Evolutionary conservation across 305 asterid genomes (phyloP), one percentile per base, ranked within the genome.

Genomic region (Rubia peregrina): DNA sequence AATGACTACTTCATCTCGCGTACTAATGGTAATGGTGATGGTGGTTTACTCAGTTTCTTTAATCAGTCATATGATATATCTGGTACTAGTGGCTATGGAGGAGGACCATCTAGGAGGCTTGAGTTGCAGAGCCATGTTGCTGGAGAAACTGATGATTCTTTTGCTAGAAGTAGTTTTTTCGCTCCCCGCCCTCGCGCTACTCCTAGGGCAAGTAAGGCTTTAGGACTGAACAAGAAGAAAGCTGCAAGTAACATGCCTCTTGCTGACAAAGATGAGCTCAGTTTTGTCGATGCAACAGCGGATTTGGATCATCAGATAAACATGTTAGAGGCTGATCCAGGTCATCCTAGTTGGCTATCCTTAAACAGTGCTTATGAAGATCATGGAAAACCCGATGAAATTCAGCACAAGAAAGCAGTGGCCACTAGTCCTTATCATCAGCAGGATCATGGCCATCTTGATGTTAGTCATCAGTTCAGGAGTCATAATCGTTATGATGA

Each of bases 111-210:
- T 7, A 82, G 80, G 69, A 81, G 91, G 84, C 82, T 87, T 43
- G 93, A 85, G 83, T 83, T 87, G 16, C 91, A 85, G 81, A 88
- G 92, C 55, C 83, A 77, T 62, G 88, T 79, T 19, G 84, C 82
- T 30, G 49, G 77, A 74, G 84, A 70, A 17, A 22, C 46, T 11
- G 82, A 75, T 13, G 72, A 76, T 21, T 73, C 83, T 24, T 70
- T 74, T 48, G 53, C 71, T 30, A 70, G 65, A 33, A 74, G 71
- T 63, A 81, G 61, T 62, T 72, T 65, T 48, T 51, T 51, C 10
- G n/a, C 65, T 42, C 65, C 75, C 40, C 80, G 75, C n/a, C 80
- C 65, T 24, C 72, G 51, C 53, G 64, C 12, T 33, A 33, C 36
- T 62, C 41, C 49, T 16, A 80, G 74, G 69, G 75, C 71, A 22